A percentile compares a stretch with the other conserved stretches of the same genome.
Evolutionary conservation across 73 alveolate genomes (phyloP).

Genomic region (Uronychia setigera): DNA sequence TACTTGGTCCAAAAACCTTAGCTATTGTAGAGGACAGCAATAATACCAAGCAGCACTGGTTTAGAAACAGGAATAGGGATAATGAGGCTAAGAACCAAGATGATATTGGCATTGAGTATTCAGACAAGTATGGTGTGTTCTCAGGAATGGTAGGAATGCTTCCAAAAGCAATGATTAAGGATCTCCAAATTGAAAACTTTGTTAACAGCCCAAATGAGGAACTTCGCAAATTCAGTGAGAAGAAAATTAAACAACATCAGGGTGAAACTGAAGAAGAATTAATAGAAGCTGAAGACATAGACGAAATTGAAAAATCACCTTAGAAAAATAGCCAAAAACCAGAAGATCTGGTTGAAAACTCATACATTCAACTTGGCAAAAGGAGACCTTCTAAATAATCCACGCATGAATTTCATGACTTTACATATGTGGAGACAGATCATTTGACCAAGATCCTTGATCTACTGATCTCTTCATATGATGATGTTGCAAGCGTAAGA

Average conservation of each 20-base stretch:
- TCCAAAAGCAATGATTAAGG: neutral
- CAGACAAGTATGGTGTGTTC: neutral
- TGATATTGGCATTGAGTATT: neutral
- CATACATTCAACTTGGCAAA: no score
- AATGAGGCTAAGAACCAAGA: constrained; percentile 1
- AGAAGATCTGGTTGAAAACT: no score
- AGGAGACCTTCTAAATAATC: no score
- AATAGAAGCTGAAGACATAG: no score
- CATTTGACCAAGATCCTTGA: no score
- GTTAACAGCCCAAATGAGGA: neutral
- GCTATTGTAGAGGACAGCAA: neutral
- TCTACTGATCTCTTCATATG: neutral
- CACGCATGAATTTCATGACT: no score
- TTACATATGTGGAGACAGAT: no score
- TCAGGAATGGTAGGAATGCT: neutral
- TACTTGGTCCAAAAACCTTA: neutral
- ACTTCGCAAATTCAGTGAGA: neutral
- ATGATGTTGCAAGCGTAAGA: neutral
- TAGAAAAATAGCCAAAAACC: no score
- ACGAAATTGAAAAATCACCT: no score
- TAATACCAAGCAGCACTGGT: no score
- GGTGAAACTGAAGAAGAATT: no score
- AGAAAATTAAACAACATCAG: no score
- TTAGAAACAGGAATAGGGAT: neutral
- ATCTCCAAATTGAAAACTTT: neutral